Base-by-base conservation (phyloP, 2,329 filamentous ascomycete species). In the Hypocrella siamensis region DNA sequence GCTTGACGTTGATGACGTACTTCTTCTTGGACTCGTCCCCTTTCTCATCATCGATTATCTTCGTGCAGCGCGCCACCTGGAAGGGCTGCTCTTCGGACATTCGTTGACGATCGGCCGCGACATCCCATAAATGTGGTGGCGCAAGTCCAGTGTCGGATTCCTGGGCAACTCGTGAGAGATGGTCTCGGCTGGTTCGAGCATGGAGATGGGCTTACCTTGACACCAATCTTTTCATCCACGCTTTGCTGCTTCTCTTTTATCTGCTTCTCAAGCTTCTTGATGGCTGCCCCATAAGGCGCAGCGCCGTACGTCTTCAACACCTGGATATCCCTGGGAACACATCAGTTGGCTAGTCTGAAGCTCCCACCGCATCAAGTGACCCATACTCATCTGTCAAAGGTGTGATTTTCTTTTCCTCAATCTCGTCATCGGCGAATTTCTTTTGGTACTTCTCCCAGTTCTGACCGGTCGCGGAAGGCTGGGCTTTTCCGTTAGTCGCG, bases 1-100 rank as follows among this genome's bases (percentile, higher is more conserved):
- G 90, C 68, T 98, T 98, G 46, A 98, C 88, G 60, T 98, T 98
- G 70, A 98, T 98, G 49, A 98, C 86, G 65, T 98, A 98, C 75
- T 96, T 98, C 74, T 81, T 93, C 73, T 98, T 98, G 40, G 93
- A 82, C 38, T 83, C 68, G 54, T 96, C 86, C n/a, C 57, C 57
- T 60, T 90, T 88, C 54, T 93, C 86, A 52, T 96, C 88, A 38
- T 85, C 77, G 46, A 98, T 98, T 56, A 98, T 98, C 70, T 98
- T 98, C 37, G 90, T 98, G 69, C 90, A 98, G 51, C 90, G 73
- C 42, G 90, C 90, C 41, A 98, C 90, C 61, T 98, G 90, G 46
- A 96, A 71, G 27, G 90, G 90, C 51, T 98, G 90, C 61, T 98
- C 90, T 61, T 98, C 90, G 41, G 79, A 77, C 90, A 98, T 98